Conservation (phyloP, 2,329 filamentous ascomycete genomes). For the Cladosporium sp. region DNA sequence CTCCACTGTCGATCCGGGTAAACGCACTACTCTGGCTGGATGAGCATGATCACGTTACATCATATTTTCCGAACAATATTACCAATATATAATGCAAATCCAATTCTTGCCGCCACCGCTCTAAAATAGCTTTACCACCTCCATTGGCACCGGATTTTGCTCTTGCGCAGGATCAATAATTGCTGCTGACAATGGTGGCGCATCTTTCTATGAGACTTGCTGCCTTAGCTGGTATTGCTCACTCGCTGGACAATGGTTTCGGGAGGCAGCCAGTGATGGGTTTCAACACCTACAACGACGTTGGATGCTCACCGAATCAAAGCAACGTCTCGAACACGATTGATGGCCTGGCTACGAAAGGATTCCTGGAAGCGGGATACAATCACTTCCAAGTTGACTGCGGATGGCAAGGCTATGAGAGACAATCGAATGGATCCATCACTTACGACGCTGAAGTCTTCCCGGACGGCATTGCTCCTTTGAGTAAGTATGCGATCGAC, state of each 20-base stretch:
- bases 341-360: constrained; percentile 39
- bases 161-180: no score
- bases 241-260: constrained; percentile 6
- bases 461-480: constrained; percentile 42
- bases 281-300: constrained; percentile 57
- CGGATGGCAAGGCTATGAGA: constrained; percentile 48
- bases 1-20: no score
- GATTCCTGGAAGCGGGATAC: constrained; percentile 45
- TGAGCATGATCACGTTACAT: no score
- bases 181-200: no score
- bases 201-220: no score
- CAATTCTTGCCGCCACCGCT: no score
- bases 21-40: no score
- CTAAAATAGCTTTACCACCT: no score
- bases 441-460: constrained; percentile 39
- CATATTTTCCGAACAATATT: no score
- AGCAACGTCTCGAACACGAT: constrained; percentile 48
- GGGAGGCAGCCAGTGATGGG: constrained; percentile 16
- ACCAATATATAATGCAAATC: no score
- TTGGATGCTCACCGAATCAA: constrained; percentile 46
- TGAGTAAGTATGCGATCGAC: constrained; percentile 46
- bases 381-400: constrained; percentile 49
- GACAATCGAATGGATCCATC: constrained; percentile 39
- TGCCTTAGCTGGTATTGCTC: no score
- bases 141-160: no score